Percentiles rank a stretch among this genome's conserved stretches.
These are phyloP conservation scores for Mycotypha africana DNA, from an alignment of 371 early-diverging fungal species.

Conservation along the genomic window DNA sequence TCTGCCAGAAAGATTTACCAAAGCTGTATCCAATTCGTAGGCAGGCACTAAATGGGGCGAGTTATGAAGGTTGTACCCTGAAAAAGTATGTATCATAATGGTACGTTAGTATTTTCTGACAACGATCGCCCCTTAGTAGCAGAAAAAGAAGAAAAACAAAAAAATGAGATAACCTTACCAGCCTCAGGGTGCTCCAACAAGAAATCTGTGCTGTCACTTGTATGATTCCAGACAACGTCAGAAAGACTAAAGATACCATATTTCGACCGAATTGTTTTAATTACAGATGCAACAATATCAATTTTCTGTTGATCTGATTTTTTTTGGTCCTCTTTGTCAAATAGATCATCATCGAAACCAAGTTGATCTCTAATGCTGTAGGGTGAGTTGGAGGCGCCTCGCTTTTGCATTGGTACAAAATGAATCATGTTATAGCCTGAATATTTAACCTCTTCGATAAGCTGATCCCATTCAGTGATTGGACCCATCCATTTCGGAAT, in stretches of 20 bases:
- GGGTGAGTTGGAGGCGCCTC: conserved; percentile 91
- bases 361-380: conserved; percentile 94
- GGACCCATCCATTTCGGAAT: conserved; percentile 95
- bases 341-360: conserved; percentile 78
- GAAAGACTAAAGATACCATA: conserved; percentile 76
- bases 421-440: conserved; percentile 96
- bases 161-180: no score
- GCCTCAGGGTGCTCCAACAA: conserved; percentile 93
- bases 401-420: conserved; percentile 88
- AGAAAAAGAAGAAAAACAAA: no score
- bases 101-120: no score
- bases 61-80: conserved; percentile 90
- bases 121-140: no score
- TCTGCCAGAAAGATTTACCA: conserved; percentile 65
- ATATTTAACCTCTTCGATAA: conserved; percentile 61
- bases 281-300: conserved; percentile 41
- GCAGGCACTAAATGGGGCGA: conserved; percentile 93
- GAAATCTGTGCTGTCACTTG: conserved; percentile 86
- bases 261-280: conserved; percentile 53
- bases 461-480: conserved; percentile 70
- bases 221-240: conserved; percentile 98
- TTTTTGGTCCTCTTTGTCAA: conserved; percentile 42
- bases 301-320: conserved; percentile 54
- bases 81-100: no score
- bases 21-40: conserved; percentile 85